These are phyloP conservation scores for Turnera subulata DNA, from an alignment of 345 rosid species.

Conservation along the genomic window DNA sequence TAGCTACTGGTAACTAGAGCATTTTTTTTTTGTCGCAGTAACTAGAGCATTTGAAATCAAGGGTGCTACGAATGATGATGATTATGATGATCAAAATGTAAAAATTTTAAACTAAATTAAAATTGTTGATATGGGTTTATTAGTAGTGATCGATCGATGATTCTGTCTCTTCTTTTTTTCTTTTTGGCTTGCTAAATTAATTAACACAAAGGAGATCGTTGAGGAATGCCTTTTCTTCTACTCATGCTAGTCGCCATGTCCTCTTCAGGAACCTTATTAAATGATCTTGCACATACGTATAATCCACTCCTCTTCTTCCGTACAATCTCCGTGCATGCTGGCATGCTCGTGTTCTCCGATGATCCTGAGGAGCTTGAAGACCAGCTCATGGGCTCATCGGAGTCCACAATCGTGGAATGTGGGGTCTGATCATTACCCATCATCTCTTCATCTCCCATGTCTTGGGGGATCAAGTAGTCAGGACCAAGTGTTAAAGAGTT, in stretches of 20 bases:
- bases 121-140: background rate
- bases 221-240: conserved; percentile 94
- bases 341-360: conserved; percentile 44
- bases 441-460: conserved; percentile 60
- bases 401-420: conserved; percentile 64
- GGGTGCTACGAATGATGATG: too few species aligned
- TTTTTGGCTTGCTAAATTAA: background rate
- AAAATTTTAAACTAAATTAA: background rate
- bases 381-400: conserved; percentile 77
- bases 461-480: conserved; percentile 85
- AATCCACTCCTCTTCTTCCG: conserved; percentile 73
- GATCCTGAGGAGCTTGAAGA: conserved; percentile 39
- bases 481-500: conserved; percentile 70
- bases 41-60: too few species aligned
- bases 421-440: conserved; percentile 54
- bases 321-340: conserved; percentile 36
- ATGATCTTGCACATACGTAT: conserved; percentile 54
- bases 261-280: conserved; percentile 44
- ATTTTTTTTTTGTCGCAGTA: conserved; percentile 12
- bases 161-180: conserved; percentile 4
- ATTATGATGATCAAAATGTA: too few species aligned
- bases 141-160: too few species aligned
- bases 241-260: conserved; percentile 63
- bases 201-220: conserved; percentile 85
- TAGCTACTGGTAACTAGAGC: too few species aligned